Evolutionary conservation across 2,329 filamentous ascomycete genomes (phyloP).

Genomic region (Penicillium fuscoglaucum): DNA sequence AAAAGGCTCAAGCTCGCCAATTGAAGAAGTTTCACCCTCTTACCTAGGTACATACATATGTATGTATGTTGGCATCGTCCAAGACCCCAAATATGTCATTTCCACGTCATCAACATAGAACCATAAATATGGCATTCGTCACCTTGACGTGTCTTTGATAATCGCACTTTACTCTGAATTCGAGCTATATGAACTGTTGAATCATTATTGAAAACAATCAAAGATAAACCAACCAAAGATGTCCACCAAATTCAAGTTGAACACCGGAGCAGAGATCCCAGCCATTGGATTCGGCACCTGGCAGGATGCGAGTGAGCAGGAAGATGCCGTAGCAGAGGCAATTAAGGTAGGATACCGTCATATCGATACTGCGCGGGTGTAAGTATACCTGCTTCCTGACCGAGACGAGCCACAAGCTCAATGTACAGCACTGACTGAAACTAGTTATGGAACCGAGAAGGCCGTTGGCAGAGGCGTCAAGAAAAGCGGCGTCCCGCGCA

Average conservation of each 20-base stretch:
- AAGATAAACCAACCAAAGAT: constrained; percentile 13
- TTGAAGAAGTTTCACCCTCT: not conserved
- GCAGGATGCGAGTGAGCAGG: constrained; percentile 54
- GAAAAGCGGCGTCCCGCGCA: constrained; percentile 62
- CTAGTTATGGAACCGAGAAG: constrained; percentile 62
- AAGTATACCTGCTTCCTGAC: constrained; percentile 13
- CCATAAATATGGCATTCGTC: not conserved
- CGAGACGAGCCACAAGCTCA: not conserved
- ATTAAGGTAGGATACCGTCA: constrained; percentile 56
- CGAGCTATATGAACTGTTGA: not conserved
- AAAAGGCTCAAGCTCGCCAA: not conserved
- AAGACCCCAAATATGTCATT: not conserved
- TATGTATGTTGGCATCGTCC: not conserved
- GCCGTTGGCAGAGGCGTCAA: constrained; percentile 66
- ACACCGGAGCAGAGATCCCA: constrained; percentile 50
- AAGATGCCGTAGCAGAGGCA: constrained; percentile 50
- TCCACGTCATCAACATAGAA: not conserved
- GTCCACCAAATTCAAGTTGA: constrained; percentile 46
- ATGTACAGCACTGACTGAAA: not conserved
- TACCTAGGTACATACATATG: not conserved
- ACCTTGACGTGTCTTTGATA: not conserved
- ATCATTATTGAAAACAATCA: not conserved
- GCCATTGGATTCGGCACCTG: constrained; percentile 56
- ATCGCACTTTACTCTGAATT: not conserved
- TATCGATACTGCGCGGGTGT: constrained; percentile 54